Evolutionary conservation across 768 basidiomycete species (phyloP).

Genomic region (Krasilnikovozyma curviuscula): DNA sequence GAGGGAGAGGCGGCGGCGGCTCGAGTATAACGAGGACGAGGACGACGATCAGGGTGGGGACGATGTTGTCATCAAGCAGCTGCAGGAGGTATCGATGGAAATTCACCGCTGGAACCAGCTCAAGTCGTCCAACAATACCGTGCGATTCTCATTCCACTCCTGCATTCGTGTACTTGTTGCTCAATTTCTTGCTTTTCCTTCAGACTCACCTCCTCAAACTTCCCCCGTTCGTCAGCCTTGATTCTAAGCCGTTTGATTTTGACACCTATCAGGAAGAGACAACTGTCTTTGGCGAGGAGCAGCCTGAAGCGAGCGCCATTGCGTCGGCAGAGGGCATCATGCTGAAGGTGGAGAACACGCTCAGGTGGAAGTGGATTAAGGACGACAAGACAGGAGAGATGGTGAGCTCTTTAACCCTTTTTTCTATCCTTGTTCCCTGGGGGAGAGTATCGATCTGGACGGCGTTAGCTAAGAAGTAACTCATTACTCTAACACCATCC

Average conservation of each 20-base stretch:
- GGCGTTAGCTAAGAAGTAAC: too few relatives aligned
- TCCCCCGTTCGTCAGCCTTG: conserved; percentile 82
- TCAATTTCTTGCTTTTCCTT: background rate
- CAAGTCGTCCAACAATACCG: conserved; percentile 59
- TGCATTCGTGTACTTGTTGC: background rate
- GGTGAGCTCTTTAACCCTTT: conserved; percentile 34
- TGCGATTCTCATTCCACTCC: conserved; percentile 27
- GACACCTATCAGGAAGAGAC: conserved; percentile 59
- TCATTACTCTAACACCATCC: too few relatives aligned
- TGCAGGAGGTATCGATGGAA: conserved; percentile 47
- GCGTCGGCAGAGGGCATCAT: conserved; percentile 38
- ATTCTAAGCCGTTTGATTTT: conserved; percentile 50
- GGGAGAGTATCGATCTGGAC: too few relatives aligned
- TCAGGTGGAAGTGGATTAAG: conserved; percentile 86
- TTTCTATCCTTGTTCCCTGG: background rate
- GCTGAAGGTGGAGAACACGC: conserved; percentile 75
- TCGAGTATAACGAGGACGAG: conserved; percentile 38
- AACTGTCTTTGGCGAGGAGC: conserved; percentile 60
- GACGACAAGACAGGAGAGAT: conserved; percentile 52
- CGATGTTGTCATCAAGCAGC: conserved; percentile 37
- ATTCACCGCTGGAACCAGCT: conserved; percentile 79
- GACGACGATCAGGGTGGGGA: conserved; percentile 39
- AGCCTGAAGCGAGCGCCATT: conserved; percentile 10
- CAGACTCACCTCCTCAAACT: conserved; percentile 38
- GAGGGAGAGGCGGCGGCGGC: conserved; percentile 5